phyloP scores from a whole-genome alignment of 805 yeast genomes.

The Yarrowia sp. region DNA sequence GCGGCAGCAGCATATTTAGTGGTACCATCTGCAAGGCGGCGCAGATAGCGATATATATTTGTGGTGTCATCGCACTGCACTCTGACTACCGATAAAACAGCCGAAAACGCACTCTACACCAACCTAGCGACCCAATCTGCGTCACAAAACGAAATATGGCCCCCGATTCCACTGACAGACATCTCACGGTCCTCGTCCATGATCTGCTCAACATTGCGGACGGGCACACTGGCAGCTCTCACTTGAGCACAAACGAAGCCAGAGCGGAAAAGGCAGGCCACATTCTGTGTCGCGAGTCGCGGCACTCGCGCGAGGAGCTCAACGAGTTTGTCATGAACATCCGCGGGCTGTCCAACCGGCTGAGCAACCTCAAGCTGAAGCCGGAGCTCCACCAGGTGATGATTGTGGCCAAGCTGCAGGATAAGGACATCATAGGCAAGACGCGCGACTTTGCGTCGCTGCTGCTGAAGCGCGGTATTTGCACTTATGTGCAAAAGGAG shows the following conservation, averaged over 20 bases:
- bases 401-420: constrained; percentile 35
- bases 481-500: constrained; percentile 28
- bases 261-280: background rate
- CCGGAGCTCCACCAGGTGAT: constrained; percentile 33
- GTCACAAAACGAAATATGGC: background rate
- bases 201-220: constrained; percentile 14
- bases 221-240: background rate
- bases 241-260: background rate
- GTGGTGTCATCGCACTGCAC: background rate
- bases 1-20: background rate
- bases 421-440: constrained; percentile 29
- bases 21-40: constrained; percentile 22
- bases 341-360: constrained; percentile 17
- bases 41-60: background rate
- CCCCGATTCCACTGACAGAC: background rate
- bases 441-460: constrained; percentile 32
- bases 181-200: background rate
- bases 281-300: background rate
- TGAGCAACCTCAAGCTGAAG: constrained; percentile 34
- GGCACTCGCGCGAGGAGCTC: constrained; percentile 9
- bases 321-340: constrained; percentile 24
- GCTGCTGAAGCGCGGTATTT: background rate
- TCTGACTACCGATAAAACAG: background rate
- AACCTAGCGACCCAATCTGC: no score
- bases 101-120: background rate